Evolutionary conservation across 352 stramenopile genomes (phyloP).

Genomic region (Globisporangium barbulae): DNA sequence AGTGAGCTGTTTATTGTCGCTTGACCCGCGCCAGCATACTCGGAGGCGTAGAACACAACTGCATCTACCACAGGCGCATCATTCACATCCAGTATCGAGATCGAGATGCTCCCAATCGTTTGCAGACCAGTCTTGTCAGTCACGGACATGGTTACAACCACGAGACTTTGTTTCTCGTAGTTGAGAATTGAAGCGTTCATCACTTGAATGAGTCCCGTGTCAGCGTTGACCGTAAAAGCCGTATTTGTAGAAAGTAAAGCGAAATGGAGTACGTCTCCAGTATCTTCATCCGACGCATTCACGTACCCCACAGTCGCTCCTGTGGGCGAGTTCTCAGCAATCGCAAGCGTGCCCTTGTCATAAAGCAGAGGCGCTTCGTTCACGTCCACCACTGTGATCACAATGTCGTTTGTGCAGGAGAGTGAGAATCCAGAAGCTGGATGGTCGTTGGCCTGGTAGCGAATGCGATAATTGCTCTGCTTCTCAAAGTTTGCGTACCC

Average conservation of each 20-base stretch:
- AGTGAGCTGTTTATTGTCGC: conserved; percentile 6
- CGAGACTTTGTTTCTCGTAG: conserved; percentile 7
- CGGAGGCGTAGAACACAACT: background rate
- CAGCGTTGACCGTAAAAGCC: background rate
- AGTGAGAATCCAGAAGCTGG: conserved; percentile 31
- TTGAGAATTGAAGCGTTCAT: conserved; percentile 3
- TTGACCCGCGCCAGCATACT: background rate
- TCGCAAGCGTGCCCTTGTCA: conserved; percentile 3
- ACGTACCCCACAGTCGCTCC: conserved; percentile 20
- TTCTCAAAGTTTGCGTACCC: conserved; percentile 43
- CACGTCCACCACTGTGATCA: conserved; percentile 42
- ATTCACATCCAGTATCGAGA: conserved; percentile 7
- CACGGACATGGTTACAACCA: background rate
- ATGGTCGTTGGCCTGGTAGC: conserved; percentile 49
- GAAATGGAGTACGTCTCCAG: conserved; percentile 22
- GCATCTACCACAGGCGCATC: conserved; percentile 3
- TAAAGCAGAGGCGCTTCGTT: conserved; percentile 43
- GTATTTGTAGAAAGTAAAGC: conserved; percentile 9
- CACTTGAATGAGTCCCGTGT: conserved; percentile 2
- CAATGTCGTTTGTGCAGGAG: conserved; percentile 36
- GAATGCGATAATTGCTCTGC: conserved; percentile 33
- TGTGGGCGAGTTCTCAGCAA: conserved; percentile 26
- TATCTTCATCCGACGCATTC: conserved; percentile 23
- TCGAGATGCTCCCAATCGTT: background rate
- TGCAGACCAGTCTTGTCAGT: conserved; percentile 5